Base-by-base conservation (phyloP, 441 rosid genomes). In the Euphorbia celastroides region DNA sequence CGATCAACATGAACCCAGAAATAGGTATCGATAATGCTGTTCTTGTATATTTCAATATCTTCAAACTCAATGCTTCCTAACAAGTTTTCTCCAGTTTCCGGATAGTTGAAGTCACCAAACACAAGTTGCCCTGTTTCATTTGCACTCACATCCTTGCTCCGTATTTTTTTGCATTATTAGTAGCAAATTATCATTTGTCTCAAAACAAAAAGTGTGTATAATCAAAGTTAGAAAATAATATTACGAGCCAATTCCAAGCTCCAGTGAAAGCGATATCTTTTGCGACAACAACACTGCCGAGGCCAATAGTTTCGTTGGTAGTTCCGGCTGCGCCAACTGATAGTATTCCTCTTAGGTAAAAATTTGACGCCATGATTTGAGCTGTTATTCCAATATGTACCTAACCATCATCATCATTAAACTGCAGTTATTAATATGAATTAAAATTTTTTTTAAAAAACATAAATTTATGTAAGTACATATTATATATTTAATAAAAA, bases 181-280 rank as follows among this genome's bases (percentile, higher is more conserved):
- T 14, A 26, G 28, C 41, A 44, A 12, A 7, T 36, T 52, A 19
- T 23, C 0, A 22, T 51, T 17, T 14, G 16, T 8, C 1, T 5
- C 3, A 2, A 17, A 22, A 52, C 7, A 51, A 51, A 51, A 11
- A 10, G 19, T 52, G 19, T 12, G n/a, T n/a, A n/a, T 34, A 34
- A 44, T 5, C 5, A 60, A 60, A 19, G 34, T 11, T 19, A 8
- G 11, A 9, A 20, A 9, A 7, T n/a, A 11, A 20, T 3, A 44
- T 44, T 58, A 67, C 70, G 62, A n/a, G 41, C 71, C 71, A 68
- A 0, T 51, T n/a, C 65, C 57, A 48, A 50, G 23, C 17, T 14
- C 67, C 67, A 1, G 67, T 69, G 55, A 19, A 54, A 28, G 52
- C 67, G n/a, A 69, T 31, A 11, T 14, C 14, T 0, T 0, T 2